Conservation (phyloP, 805 yeast genomes). For the Schwanniomyces pseudopolymorphus region DNA sequence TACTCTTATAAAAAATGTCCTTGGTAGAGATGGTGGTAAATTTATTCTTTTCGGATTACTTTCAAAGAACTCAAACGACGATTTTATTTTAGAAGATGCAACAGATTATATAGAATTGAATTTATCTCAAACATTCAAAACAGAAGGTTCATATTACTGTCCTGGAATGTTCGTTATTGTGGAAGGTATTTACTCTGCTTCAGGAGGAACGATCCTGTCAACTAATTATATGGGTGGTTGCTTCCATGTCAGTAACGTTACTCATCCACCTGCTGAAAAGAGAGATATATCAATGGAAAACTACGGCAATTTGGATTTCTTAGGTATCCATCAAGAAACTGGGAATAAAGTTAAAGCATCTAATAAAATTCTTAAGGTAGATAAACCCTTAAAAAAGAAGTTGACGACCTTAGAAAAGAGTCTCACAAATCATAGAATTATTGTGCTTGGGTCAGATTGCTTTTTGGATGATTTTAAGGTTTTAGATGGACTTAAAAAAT, state of each 20-base stretch:
- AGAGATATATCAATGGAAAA: constrained; percentile 65
- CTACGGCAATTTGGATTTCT: constrained; percentile 76
- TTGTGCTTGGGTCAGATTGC: constrained; percentile 75
- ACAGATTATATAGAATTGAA: constrained; percentile 73
- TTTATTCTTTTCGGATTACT: constrained; percentile 81
- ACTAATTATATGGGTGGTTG: constrained; percentile 37
- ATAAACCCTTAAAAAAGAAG: constrained; percentile 54
- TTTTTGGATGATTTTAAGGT: constrained; percentile 59
- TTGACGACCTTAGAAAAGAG: constrained; percentile 58
- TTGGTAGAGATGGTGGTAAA: constrained; percentile 79
- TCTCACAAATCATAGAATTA: constrained; percentile 54
- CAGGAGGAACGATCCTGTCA: constrained; percentile 44
- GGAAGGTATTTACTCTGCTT: constrained; percentile 80
- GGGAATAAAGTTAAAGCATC: constrained; percentile 29
- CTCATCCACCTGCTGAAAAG: constrained; percentile 87
- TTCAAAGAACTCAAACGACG: constrained; percentile 59
- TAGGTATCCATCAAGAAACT: constrained; percentile 37
- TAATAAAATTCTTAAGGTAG: constrained; percentile 50
- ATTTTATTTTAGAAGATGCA: constrained; percentile 78
- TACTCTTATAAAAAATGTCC: constrained; percentile 75
- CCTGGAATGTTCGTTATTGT: constrained; percentile 77
- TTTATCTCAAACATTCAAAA: constrained; percentile 57
- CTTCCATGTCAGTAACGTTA: constrained; percentile 73
- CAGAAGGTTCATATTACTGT: constrained; percentile 64
- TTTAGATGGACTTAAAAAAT: constrained; percentile 63